Percentiles rank a stretch among this genome's conserved stretches.
These are phyloP conservation scores for Leucocoprinus sp. DNA, from an alignment of 768 basidiomycete species.

Conservation along the genomic window DNA sequence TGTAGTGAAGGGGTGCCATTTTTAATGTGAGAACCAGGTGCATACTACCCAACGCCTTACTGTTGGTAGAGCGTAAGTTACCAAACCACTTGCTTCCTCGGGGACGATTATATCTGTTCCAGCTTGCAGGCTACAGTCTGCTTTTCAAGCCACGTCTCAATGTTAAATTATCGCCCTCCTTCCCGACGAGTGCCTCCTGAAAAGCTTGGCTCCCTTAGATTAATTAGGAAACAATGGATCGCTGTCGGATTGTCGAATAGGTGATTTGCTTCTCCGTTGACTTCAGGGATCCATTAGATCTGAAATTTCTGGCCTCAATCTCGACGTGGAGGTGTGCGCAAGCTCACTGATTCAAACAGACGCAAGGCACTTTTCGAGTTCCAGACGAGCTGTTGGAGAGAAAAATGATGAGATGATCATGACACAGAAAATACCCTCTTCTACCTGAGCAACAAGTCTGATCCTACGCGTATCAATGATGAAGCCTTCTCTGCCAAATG, in stretches of 20 bases:
- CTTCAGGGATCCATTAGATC: conserved; percentile 6
- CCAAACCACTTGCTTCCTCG: no score
- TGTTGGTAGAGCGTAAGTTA: no score
- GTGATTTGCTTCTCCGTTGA: conserved; percentile 5
- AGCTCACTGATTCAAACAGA: no score
- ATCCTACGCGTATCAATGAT: neutral
- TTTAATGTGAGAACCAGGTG: no score
- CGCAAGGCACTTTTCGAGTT: neutral
- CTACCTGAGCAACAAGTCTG: neutral
- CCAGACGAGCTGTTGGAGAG: neutral
- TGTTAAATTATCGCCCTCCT: neutral
- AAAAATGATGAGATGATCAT: conserved; percentile 2
- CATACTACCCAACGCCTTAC: no score
- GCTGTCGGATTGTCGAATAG: neutral
- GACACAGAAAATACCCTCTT: neutral
- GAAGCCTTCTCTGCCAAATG: no score
- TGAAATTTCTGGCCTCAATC: neutral
- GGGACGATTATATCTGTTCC: no score
- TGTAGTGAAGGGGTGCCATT: no score
- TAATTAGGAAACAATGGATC: neutral
- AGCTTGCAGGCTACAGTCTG: no score
- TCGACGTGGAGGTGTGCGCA: no score
- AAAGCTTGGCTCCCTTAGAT: conserved; percentile 5
- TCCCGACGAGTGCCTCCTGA: neutral
- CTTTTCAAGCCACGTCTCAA: neutral